A percentile compares a stretch with the other conserved stretches of the same genome.
Conservation (phyloP, 78 protist genomes). For the Pigoraptor vietnamica region DNA sequence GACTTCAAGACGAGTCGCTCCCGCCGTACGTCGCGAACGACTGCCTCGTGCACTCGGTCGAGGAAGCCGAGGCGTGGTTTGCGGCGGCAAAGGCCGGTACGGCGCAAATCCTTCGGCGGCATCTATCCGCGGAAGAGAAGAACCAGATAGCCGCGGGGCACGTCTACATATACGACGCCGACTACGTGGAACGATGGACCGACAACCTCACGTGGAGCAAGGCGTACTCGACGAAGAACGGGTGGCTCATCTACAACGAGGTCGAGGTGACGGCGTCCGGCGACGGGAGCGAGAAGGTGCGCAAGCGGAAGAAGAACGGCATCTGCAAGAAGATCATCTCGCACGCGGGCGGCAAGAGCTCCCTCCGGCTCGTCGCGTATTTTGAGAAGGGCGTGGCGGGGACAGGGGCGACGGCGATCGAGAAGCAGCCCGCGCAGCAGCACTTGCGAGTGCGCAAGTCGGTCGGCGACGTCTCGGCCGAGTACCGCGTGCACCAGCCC, state of each 20-base stretch:
- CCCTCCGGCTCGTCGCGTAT: background rate
- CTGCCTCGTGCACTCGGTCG: background rate
- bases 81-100: background rate
- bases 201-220: conserved; percentile 1
- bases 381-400: background rate
- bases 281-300: background rate
- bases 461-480: no score
- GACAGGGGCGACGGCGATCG: background rate
- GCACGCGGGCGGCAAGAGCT: background rate
- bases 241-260: conserved; percentile 10
- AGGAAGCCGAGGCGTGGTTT: background rate
- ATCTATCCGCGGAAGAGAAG: background rate
- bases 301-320: background rate
- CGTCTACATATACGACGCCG: background rate
- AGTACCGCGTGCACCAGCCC: background rate
- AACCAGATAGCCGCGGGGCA: background rate
- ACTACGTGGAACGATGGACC: background rate
- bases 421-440: no score
- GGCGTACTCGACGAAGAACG: background rate
- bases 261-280: background rate
- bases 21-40: background rate
- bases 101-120: background rate
- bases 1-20: background rate
- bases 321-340: background rate
- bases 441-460: no score